Conservation (phyloP, 2,329 filamentous ascomycete genomes). For the Talaromyces sp. region DNA sequence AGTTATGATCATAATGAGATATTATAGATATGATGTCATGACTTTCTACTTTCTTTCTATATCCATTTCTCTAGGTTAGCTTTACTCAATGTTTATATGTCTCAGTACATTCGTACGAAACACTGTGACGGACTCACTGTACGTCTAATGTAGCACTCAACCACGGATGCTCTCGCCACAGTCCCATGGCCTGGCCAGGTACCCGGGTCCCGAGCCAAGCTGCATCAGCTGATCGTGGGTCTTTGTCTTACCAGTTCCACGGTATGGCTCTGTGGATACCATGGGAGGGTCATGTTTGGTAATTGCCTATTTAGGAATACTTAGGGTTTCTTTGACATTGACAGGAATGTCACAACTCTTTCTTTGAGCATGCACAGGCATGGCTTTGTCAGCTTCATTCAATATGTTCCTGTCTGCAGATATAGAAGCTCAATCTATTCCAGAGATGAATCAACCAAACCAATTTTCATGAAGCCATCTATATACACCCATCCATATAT, state of each 20-base stretch:
- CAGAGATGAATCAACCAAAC: neutral
- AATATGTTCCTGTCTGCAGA: neutral
- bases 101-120: neutral
- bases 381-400: neutral
- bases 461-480: neutral
- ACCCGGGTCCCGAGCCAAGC: neutral
- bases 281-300: neutral
- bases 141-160: neutral
- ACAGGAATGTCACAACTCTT: neutral
- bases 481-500: neutral
- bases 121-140: neutral
- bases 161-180: neutral
- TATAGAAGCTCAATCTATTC: neutral
- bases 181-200: neutral
- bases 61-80: neutral
- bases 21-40: conserved; percentile 1
- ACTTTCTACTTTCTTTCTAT: neutral
- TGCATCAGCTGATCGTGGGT: neutral
- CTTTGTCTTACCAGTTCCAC: neutral
- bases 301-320: neutral
- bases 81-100: neutral
- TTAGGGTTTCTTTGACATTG: neutral
- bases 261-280: neutral
- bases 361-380: neutral
- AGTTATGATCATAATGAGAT: neutral